A percentile compares a stretch with the other conserved stretches of the same genome.
Evolutionary conservation across 148 eudicot species (phyloP).

Genomic region (Cornus controversa): DNA sequence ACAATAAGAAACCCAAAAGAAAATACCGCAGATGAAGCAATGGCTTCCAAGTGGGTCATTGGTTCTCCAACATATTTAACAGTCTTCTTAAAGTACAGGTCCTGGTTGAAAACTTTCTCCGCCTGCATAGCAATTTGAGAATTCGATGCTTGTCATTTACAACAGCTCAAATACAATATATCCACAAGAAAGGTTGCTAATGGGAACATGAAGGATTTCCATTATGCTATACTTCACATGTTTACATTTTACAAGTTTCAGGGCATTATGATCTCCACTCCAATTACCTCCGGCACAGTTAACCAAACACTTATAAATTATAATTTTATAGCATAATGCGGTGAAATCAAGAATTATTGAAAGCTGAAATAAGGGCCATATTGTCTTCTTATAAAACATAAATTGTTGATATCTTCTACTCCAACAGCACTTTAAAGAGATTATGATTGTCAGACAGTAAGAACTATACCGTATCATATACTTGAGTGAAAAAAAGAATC

Average conservation of each 20-base stretch:
- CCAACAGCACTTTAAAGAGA: too few species aligned
- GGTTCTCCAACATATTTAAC: slow-evolving; percentile 79
- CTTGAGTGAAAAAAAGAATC: too few species aligned
- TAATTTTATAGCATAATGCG: too few species aligned
- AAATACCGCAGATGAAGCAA: slow-evolving; percentile 90
- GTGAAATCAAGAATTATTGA: too few species aligned
- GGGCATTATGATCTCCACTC: neutral
- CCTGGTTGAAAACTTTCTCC: slow-evolving; percentile 85
- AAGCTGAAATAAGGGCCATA: too few species aligned
- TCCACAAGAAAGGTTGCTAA: neutral
- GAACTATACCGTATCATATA: too few species aligned
- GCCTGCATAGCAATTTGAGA: slow-evolving; percentile 50
- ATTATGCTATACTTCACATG: too few species aligned
- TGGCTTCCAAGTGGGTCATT: slow-evolving; percentile 84
- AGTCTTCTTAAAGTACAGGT: slow-evolving; percentile 72
- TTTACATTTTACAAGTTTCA: neutral
- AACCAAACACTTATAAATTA: too few species aligned
- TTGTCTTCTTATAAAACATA: too few species aligned
- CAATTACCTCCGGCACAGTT: neutral
- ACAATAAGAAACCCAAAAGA: slow-evolving; percentile 1
- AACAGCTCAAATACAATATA: neutral
- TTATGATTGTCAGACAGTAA: too few species aligned
- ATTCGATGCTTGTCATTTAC: neutral
- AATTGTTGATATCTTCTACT: too few species aligned
- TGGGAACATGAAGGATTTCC: neutral